Conservation (phyloP, 495 filamentous ascomycete genomes). For the Neurospora sp. region DNA sequence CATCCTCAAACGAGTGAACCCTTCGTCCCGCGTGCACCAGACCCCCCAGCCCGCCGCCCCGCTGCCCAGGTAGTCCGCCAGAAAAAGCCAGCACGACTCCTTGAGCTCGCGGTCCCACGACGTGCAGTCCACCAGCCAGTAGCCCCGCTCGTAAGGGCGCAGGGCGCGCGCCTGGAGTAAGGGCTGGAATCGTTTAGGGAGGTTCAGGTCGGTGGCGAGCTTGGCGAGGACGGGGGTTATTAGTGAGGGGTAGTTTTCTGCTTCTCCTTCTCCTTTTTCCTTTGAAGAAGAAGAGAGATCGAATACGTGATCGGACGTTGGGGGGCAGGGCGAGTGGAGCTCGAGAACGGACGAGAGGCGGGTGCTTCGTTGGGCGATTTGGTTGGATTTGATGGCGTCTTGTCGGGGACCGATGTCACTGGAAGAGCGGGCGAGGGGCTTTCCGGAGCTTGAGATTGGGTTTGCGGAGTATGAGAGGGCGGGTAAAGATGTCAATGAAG, state of each 20-base stretch:
- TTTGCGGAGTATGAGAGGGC: constrained; percentile 1
- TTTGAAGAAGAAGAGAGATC: constrained; percentile 13
- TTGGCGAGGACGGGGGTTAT: constrained; percentile 47
- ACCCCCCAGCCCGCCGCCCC: constrained; percentile 62
- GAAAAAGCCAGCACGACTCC: constrained; percentile 49
- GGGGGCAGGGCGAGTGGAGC: constrained; percentile 26
- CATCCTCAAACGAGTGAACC: constrained; percentile 36
- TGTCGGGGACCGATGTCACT: constrained; percentile 30
- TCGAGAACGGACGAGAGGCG: constrained; percentile 14
- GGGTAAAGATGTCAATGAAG: constrained; percentile 22
- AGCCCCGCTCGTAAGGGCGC: constrained; percentile 51
- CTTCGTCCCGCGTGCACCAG: constrained; percentile 28
- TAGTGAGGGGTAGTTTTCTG: constrained; percentile 3
- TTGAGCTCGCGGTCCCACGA: constrained; percentile 32
- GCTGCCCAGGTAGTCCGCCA: constrained; percentile 46
- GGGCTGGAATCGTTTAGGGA: constrained; percentile 42
- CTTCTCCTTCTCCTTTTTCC: neutral
- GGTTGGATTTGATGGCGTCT: neutral
- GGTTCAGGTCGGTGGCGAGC: constrained; percentile 42
- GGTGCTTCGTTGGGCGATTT: neutral
- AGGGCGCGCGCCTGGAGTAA: constrained; percentile 38
- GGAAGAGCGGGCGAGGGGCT: constrained; percentile 16
- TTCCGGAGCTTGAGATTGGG: constrained; percentile 1
- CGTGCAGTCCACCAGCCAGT: constrained; percentile 51
- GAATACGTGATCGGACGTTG: constrained; percentile 2